Evolutionary conservation across 768 basidiomycete genomes (phyloP).

Genomic region (Lactarius hengduanensis): DNA sequence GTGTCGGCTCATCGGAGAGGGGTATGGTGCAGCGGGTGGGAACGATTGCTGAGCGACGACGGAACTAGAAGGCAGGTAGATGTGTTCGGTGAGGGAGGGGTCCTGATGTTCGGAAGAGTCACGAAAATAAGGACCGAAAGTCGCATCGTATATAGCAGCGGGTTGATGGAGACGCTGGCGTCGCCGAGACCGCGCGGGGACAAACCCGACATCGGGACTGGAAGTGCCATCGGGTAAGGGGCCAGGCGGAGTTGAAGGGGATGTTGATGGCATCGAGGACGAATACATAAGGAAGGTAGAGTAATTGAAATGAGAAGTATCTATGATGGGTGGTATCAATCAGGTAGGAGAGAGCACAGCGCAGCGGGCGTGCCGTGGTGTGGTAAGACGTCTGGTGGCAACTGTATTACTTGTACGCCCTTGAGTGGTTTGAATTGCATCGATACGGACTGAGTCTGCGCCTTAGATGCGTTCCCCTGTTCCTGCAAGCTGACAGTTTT

Average conservation of each 20-base stretch:
- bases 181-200: constrained; percentile 6
- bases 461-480: constrained; percentile 6
- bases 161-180: constrained; percentile 20
- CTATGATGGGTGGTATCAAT: constrained; percentile 2
- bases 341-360: neutral
- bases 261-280: constrained; percentile 21
- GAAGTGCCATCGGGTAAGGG: constrained; percentile 4
- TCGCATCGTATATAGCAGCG: constrained; percentile 19
- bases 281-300: constrained; percentile 7
- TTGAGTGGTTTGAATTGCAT: neutral
- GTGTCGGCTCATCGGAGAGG: constrained; percentile 13
- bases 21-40: constrained; percentile 6
- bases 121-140: neutral
- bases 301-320: constrained; percentile 4
- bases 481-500: neutral
- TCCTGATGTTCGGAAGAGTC: constrained; percentile 2
- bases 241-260: constrained; percentile 13
- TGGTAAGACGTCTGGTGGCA: neutral
- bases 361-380: neutral
- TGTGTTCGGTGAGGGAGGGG: constrained; percentile 5
- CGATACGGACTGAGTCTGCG: constrained; percentile 4
- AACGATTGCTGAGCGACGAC: constrained; percentile 1
- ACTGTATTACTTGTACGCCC: neutral
- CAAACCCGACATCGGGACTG: neutral
- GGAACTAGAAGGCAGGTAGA: constrained; percentile 4